Percentiles rank a stretch among this genome's conserved stretches.
phyloP scores from a whole-genome alignment of 2,329 filamentous ascomycete genomes.

The Keithomyces neogunnii region DNA sequence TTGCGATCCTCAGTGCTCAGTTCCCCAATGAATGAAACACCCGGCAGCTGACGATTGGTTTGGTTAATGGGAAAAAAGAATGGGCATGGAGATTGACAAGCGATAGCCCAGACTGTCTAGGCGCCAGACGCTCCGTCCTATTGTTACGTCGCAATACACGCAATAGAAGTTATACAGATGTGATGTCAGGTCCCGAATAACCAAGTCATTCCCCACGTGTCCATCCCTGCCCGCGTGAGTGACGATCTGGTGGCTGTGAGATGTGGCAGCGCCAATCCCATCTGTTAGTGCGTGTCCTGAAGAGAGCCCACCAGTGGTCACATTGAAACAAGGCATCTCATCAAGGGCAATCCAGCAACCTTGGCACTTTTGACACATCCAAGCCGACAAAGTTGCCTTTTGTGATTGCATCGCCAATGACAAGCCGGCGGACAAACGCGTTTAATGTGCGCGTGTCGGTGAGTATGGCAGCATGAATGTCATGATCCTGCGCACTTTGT shows the following conservation, averaged over 20 bases:
- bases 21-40: neutral
- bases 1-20: neutral
- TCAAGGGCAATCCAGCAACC: no score
- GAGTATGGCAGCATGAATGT: no score
- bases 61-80: neutral
- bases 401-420: no score
- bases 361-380: no score
- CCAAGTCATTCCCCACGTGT: neutral
- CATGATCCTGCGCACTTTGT: no score
- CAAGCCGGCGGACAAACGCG: no score
- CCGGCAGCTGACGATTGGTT: neutral
- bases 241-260: neutral
- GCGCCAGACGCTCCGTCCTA: neutral
- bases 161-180: neutral
- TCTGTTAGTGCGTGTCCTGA: neutral
- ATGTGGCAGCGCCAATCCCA: neutral
- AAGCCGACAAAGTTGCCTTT: no score
- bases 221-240: neutral
- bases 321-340: neutral
- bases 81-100: neutral
- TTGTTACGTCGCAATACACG: slow-evolving; percentile 1
- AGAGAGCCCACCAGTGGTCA: neutral
- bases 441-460: no score
- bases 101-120: neutral
- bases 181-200: neutral